These are phyloP conservation scores for Pestalotiopsis sp. DNA, from an alignment of 2,329 filamentous ascomycete species.

Conservation along the genomic window DNA sequence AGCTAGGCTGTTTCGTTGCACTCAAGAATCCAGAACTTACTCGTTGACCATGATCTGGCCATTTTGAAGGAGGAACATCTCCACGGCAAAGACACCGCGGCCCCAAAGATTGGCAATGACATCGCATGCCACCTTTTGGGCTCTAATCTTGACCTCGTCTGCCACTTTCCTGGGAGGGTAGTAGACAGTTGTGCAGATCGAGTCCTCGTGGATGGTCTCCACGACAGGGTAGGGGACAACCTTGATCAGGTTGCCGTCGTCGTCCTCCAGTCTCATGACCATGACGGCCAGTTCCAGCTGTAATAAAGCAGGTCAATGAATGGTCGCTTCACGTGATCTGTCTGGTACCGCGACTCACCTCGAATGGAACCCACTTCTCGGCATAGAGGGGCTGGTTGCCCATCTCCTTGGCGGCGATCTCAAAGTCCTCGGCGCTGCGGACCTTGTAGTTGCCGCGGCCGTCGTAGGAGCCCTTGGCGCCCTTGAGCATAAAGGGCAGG, in stretches of 20 bases:
- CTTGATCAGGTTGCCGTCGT: slow-evolving; percentile 9
- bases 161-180: slow-evolving; percentile 77
- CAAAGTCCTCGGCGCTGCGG: slow-evolving; percentile 46
- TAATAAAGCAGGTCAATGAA: too few species aligned
- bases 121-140: slow-evolving; percentile 76
- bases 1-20: neutral
- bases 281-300: slow-evolving; percentile 6
- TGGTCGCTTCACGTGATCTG: neutral
- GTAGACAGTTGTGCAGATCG: slow-evolving; percentile 91
- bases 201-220: slow-evolving; percentile 94
- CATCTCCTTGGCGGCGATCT: slow-evolving; percentile 70
- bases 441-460: slow-evolving; percentile 72
- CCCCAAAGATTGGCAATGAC: slow-evolving; percentile 83
- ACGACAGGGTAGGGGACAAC: slow-evolving; percentile 56
- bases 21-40: slow-evolving; percentile 13
- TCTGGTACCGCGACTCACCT: neutral
- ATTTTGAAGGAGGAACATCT: slow-evolving; percentile 86
- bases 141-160: slow-evolving; percentile 61
- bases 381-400: slow-evolving; percentile 78
- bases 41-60: slow-evolving; percentile 81
- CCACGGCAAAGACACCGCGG: slow-evolving; percentile 92
- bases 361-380: slow-evolving; percentile 73
- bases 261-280: slow-evolving; percentile 3
- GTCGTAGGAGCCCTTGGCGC: slow-evolving; percentile 88
- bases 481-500: slow-evolving; percentile 91